Percentiles rank a stretch among this genome's conserved stretches.
These are phyloP conservation scores for Gracilariopsis chorda DNA, from an alignment of 23 red algal genomes.

Conservation along the genomic window DNA sequence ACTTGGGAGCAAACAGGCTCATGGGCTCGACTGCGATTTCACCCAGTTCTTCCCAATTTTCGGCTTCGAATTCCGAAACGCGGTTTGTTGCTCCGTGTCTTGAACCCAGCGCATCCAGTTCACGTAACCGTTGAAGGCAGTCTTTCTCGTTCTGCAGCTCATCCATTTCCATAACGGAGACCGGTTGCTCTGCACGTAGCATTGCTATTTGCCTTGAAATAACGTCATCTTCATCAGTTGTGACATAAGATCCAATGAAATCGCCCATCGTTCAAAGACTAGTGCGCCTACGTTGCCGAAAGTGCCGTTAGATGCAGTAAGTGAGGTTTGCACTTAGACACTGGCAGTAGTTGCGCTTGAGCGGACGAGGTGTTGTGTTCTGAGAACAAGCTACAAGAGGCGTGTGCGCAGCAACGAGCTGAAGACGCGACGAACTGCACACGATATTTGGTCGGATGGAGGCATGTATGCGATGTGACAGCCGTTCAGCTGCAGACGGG, in stretches of 20 bases:
- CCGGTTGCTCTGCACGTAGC: neutral
- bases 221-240: slow-evolving; percentile 11
- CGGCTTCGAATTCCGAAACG: neutral
- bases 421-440: no score
- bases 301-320: no score
- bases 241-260: slow-evolving; percentile 22
- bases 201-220: neutral
- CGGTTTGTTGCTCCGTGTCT: no score
- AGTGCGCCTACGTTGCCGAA: no score
- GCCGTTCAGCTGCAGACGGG: no score
- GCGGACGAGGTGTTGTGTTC: no score
- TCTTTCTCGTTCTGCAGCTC: neutral
- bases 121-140: neutral
- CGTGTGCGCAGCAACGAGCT: no score
- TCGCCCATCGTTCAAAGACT: slow-evolving; percentile 19
- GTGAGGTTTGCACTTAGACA: no score
- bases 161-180: slow-evolving; percentile 13
- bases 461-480: no score
- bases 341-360: no score
- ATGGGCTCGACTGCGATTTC: neutral
- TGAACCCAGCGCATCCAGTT: neutral
- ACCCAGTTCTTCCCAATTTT: neutral
- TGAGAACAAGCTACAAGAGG: no score
- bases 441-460: no score
- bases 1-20: slow-evolving; percentile 18